A percentile compares a stretch with the other conserved stretches of the same genome.
Evolutionary conservation across 768 basidiomycete species (phyloP).

Genomic region (Strobilomyces echinocephalus): DNA sequence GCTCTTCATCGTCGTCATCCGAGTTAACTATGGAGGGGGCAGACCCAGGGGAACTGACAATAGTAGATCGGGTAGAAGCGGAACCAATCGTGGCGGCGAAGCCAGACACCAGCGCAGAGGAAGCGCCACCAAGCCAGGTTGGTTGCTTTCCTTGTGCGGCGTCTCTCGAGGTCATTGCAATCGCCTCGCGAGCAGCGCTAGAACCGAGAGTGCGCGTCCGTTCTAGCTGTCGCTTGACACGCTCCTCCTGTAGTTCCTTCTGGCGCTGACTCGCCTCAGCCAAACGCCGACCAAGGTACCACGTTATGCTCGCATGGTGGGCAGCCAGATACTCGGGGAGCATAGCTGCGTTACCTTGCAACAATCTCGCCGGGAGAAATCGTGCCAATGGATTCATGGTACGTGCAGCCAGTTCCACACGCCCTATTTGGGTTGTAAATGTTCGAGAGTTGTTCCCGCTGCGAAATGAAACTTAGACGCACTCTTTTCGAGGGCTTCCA

Average conservation of each 20-base stretch:
- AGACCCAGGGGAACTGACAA: slow-evolving; percentile 22
- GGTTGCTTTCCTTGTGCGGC: slow-evolving; percentile 17
- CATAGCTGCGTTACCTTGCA: slow-evolving; percentile 48
- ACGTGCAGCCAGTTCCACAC: slow-evolving; percentile 60
- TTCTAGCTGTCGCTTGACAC: slow-evolving; percentile 83
- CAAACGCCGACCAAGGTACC: slow-evolving; percentile 82
- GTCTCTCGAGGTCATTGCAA: slow-evolving; percentile 38
- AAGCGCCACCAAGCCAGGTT: slow-evolving; percentile 57
- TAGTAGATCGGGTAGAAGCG: slow-evolving; percentile 31
- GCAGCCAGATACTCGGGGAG: slow-evolving; percentile 72
- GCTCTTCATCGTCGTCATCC: slow-evolving; percentile 72
- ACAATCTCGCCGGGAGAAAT: slow-evolving; percentile 66
- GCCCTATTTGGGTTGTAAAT: slow-evolving; percentile 40
- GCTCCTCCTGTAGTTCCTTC: slow-evolving; percentile 90
- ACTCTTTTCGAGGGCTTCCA: slow-evolving; percentile 91
- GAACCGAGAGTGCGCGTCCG: slow-evolving; percentile 79
- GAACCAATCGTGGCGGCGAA: slow-evolving; percentile 60
- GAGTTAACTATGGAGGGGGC: slow-evolving; percentile 37
- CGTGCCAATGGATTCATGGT: slow-evolving; percentile 62
- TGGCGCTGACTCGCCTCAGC: slow-evolving; percentile 74
- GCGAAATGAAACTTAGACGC: slow-evolving; percentile 30
- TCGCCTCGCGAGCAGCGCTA: slow-evolving; percentile 61
- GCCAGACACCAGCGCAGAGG: slow-evolving; percentile 48
- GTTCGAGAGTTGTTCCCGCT: slow-evolving; percentile 15
- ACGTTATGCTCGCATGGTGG: slow-evolving; percentile 88